Conservation (phyloP, 441 rosid species). For the Populus hybrid region DNA sequence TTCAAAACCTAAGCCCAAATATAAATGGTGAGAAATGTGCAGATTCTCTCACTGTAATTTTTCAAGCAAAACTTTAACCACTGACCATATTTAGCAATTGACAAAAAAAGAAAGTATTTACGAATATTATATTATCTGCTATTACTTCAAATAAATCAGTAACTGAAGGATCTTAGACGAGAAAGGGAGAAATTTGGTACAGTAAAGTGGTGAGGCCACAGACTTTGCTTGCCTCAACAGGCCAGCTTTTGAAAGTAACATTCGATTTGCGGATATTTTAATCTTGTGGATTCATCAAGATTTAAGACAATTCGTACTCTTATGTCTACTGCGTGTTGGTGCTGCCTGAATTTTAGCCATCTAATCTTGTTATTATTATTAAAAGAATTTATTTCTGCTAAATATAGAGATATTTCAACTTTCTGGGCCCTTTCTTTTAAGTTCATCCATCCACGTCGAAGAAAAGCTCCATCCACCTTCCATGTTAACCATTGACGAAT, state of each 20-base stretch:
- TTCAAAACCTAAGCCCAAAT: neutral
- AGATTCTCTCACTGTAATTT: too few species aligned
- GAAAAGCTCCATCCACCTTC: conserved; percentile 6
- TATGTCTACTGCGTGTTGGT: neutral
- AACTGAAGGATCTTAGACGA: too few species aligned
- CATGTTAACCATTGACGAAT: neutral
- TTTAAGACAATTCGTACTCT: neutral
- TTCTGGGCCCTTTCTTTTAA: neutral
- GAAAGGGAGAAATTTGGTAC: neutral
- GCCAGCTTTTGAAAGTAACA: neutral
- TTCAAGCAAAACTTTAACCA: neutral
- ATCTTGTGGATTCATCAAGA: neutral
- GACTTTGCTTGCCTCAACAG: neutral
- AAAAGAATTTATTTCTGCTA: too few species aligned
- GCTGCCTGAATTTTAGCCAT: neutral
- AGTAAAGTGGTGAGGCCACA: neutral
- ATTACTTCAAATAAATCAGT: neutral
- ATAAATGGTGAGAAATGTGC: too few species aligned
- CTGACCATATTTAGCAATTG: neutral
- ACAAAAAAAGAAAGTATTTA: neutral
- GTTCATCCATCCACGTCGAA: conserved; percentile 23
- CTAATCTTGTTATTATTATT: neutral
- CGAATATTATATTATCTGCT: neutral
- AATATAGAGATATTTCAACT: neutral
- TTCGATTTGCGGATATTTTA: neutral